Base-by-base conservation (phyloP, 2,329 filamentous ascomycete genomes). In the Xylariaceae sp. region DNA sequence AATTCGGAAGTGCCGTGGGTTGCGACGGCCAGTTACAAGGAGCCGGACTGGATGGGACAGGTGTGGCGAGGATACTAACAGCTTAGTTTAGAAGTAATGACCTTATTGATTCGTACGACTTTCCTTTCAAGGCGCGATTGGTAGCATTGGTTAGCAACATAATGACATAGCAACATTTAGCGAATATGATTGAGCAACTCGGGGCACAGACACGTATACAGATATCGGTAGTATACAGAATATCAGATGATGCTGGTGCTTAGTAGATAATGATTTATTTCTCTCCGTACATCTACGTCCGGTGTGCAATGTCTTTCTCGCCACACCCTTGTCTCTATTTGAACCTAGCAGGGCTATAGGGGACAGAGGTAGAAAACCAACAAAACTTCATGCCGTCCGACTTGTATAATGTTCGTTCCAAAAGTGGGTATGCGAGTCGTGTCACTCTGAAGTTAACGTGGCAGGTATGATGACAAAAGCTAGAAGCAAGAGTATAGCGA, bases 1-100 rank as follows among this genome's bases (percentile, higher is more conserved):
- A 59, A 71, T 6, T 69, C 72, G 4, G 90, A 95, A 65, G 74
- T 80, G 40, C 91, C 92, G 1, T 96, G 92, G 92, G 89, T 88
- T 55, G 87, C 87, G 3, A 85, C 82, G 2, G 74, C 78, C 64
- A 66, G 65, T 1, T 80, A 92, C 65, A 53, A 57, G 0, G 81
- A 86, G 64, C 82, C 81, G 10, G 90, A 93, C 72, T 83, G 83
- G 75, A 76, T 67, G 60, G 81, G 81, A 1, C 63, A 63, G 35
- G 50, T 60, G 11, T 83, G 81, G 75, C 33, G 36, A 46, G 51
- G 55, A 10, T 60, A 51, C 10, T 41, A 21, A 41, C 6, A 5
- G 18, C 21, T 27, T 15, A 8, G 13, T 20, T 30, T 9, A 6
- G 21, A 18, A 13, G 26, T 27, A 11, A 24, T 2, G 40, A 30